Evolutionary conservation across 2,329 filamentous ascomycete genomes (phyloP).

Genomic region (Shiraia bambusicola): DNA sequence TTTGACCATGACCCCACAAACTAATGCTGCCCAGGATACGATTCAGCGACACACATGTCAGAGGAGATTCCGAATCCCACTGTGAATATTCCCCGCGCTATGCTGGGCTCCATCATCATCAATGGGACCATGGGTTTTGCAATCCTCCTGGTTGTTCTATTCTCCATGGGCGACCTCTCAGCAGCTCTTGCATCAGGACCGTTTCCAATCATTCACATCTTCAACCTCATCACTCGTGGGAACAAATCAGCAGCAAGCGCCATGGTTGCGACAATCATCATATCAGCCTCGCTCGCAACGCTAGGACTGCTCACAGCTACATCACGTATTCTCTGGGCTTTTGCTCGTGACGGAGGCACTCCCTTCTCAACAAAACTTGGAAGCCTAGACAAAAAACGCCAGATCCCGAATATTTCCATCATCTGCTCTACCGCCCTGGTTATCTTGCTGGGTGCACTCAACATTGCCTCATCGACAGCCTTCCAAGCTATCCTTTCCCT

Average conservation of each 20-base stretch:
- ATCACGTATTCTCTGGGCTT: constrained; percentile 38
- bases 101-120: constrained; percentile 34
- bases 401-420: background rate
- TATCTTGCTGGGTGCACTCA: background rate
- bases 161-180: constrained; percentile 33
- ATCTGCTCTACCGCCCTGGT: background rate
- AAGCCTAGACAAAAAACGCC: background rate
- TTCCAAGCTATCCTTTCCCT: background rate
- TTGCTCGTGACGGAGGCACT: constrained; percentile 41
- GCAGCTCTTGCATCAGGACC: constrained; percentile 8
- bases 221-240: constrained; percentile 19
- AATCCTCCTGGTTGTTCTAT: constrained; percentile 35
- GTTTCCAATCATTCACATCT: constrained; percentile 42
- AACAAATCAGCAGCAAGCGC: constrained; percentile 42
- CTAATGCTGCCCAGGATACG: constrained; percentile 25
- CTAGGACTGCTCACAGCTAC: constrained; percentile 33
- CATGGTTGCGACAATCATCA: constrained; percentile 33
- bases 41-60: constrained; percentile 30
- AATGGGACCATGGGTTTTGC: constrained; percentile 40
- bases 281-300: constrained; percentile 31
- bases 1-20: background rate
- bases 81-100: constrained; percentile 28
- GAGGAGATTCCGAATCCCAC: constrained; percentile 23
- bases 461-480: background rate
- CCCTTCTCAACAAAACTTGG: constrained; percentile 12